Percentiles rank a stretch among this genome's conserved stretches.
Conservation (phyloP, 768 basidiomycete species). For the Podaxis carcinomalis region DNA sequence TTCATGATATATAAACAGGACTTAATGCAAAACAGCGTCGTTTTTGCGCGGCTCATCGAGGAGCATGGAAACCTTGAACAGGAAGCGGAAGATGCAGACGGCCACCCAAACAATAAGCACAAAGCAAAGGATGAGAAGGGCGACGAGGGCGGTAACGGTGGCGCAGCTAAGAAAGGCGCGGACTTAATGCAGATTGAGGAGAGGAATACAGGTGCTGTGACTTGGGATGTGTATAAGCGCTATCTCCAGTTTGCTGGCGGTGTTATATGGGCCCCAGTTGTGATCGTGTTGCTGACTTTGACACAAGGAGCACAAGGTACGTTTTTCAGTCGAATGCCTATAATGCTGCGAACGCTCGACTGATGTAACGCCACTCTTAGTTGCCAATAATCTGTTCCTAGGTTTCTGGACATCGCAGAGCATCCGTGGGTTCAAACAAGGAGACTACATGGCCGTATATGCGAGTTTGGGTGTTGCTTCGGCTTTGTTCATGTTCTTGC, state of each 20-base stretch:
- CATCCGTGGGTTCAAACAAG: conserved; percentile 53
- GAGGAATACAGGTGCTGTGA: conserved; percentile 49
- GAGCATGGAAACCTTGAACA: conserved; percentile 46
- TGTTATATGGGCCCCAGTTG: conserved; percentile 38
- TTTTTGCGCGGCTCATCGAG: conserved; percentile 49
- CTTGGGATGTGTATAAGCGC: conserved; percentile 41
- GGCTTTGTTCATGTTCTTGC: conserved; percentile 46
- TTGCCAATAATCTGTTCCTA: conserved; percentile 63
- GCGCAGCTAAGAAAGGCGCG: conserved; percentile 21
- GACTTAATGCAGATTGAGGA: conserved; percentile 55
- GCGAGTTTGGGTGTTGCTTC: conserved; percentile 43
- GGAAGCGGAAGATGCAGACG: conserved; percentile 25
- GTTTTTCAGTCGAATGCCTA: not conserved
- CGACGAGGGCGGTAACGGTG: conserved; percentile 15
- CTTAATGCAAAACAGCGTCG: conserved; percentile 36
- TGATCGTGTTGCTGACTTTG: conserved; percentile 36
- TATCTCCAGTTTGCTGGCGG: conserved; percentile 49
- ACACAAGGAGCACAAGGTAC: conserved; percentile 44
- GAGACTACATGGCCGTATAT: conserved; percentile 65
- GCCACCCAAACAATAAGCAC: conserved; percentile 1
- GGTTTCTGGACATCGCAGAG: conserved; percentile 65
- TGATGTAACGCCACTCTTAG: conserved; percentile 22
- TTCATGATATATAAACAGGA: conserved; percentile 25
- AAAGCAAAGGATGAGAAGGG: conserved; percentile 8
- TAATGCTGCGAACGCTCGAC: too few relatives aligned